Base-by-base conservation (phyloP, 2,329 filamentous ascomycete genomes). In the Corniculantispora saksenae region DNA sequence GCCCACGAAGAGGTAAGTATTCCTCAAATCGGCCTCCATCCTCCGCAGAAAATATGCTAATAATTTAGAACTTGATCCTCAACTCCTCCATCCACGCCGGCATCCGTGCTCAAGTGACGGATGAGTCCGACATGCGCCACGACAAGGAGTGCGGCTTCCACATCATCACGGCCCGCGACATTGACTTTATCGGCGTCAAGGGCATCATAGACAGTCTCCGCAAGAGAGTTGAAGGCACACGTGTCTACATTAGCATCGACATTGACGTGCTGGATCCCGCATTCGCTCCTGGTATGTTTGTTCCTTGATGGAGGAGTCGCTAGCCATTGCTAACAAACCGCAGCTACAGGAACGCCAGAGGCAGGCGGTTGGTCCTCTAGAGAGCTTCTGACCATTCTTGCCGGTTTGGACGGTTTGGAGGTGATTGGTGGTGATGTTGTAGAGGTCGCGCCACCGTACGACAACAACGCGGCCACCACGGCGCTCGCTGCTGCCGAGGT, bases 401-500 rank as follows among this genome's bases (percentile, higher is more conserved):
- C 91, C 43, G 92, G 91, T 0, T 84, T 96, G 32, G 92, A 95
- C 77, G 85, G 82, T 0, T 75, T 96, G 74, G 94, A 96, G 71
- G 80, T 96, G 5, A 90, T 96, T 5, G 93, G 92, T 0, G 92
- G 91, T 0, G 92, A 96, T 78, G 86, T 96, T 57, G 93, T 96
- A 10, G 92, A 96, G 81, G 92, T 96, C 4, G 86, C 89, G 35
- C 93, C 92, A 0, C 90, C 89, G 25, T 97, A 95, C 74, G 92
- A 96, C 80, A 89, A 89, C 10, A 81, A 81, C 13, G 91, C 87
- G 1, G 92, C 95, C 79, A 88, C 87, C 69, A 96, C 92, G 35
- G 90, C 91, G 19, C 78, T 95, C 66, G 91, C 91, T 7, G 93
- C 87, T 1, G 91, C 92, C 45, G 92, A 96, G 81, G 85, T 95